Conservation (phyloP, 106 monocot species). For the Phalaenopsis aphrodite region DNA sequence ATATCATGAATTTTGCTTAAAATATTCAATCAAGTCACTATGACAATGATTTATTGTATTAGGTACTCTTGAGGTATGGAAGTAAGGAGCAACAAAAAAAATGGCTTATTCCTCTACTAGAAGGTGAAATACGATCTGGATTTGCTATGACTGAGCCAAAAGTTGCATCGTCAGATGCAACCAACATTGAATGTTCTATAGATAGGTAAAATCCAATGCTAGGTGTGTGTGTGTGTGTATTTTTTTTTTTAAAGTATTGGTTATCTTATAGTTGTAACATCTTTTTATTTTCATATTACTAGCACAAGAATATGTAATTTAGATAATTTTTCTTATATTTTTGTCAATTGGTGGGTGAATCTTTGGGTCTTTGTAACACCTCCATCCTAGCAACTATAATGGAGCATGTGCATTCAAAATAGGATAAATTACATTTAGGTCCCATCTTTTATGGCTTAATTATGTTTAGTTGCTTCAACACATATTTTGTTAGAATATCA, state of each 20-base stretch:
- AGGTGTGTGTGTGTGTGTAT: neutral
- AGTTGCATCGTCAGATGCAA: slow-evolving; percentile 99
- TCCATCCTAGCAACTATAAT: too few species aligned
- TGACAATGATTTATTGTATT: slow-evolving; percentile 5
- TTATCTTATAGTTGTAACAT: neutral
- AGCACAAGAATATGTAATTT: neutral
- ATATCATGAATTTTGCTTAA: neutral
- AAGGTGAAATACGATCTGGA: slow-evolving; percentile 91
- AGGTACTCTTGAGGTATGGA: slow-evolving; percentile 96
- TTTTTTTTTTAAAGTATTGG: neutral
- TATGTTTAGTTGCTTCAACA: too few species aligned
- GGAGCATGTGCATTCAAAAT: too few species aligned
- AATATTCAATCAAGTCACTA: neutral
- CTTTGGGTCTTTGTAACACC: neutral
- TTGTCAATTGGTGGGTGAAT: neutral
- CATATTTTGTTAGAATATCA: too few species aligned
- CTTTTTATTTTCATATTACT: neutral
- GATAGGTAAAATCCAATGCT: slow-evolving; percentile 31
- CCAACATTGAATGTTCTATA: slow-evolving; percentile 95
- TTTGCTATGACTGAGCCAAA: slow-evolving; percentile 99
- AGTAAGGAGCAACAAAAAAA: slow-evolving; percentile 71
- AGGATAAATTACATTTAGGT: too few species aligned
- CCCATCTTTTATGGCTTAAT: too few species aligned
- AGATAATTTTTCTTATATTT: neutral
- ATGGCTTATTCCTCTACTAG: slow-evolving; percentile 87